Evolutionary conservation across 768 basidiomycete species (phyloP).

Genomic region (Lentinus brumalis): DNA sequence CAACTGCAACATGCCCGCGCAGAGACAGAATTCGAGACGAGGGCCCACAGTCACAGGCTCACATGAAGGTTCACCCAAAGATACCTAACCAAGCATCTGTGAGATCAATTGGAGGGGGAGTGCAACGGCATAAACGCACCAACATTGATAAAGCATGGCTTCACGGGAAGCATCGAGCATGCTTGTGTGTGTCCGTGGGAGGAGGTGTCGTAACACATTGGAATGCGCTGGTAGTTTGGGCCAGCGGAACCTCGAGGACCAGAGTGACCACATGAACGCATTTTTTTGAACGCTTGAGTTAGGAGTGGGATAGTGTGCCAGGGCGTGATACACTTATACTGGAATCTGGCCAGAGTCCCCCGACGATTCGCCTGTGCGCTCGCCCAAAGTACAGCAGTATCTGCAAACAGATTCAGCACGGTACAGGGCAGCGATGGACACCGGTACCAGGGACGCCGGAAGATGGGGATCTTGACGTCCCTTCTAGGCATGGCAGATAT

Average conservation of each 20-base stretch:
- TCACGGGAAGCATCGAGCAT: neutral
- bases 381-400: no score
- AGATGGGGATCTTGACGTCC: neutral
- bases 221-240: neutral
- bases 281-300: neutral
- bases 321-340: neutral
- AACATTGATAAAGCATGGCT: neutral
- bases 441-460: neutral
- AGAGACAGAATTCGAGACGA: no score
- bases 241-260: neutral
- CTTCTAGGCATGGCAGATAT: neutral
- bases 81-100: neutral
- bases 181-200: neutral
- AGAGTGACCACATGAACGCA: neutral
- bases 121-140: neutral
- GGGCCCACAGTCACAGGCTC: no score
- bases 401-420: no score
- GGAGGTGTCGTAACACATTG: neutral
- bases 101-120: neutral
- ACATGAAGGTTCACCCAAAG: neutral
- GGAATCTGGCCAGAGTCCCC: no score
- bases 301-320: neutral
- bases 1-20: no score
- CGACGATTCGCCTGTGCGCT: no score
- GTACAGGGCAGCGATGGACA: no score